Evolutionary conservation across 805 yeast genomes (phyloP).

Genomic region (Candida methanosorbosa): DNA sequence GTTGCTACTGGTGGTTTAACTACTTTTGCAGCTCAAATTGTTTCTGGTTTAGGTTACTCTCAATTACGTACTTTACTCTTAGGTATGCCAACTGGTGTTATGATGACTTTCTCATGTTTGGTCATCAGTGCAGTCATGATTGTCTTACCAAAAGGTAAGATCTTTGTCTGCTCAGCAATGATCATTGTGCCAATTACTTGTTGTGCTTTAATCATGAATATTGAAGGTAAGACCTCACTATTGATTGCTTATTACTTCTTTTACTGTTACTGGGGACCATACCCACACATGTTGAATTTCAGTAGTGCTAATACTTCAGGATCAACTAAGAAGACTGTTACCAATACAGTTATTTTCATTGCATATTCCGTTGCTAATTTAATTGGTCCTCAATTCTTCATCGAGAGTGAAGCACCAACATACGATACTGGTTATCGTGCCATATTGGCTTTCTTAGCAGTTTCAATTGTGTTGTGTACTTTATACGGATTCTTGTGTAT

Average conservation of each 20-base stretch:
- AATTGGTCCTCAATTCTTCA: constrained; percentile 58
- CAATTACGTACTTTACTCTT: constrained; percentile 10
- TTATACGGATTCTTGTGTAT: background rate
- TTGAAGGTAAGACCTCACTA: constrained; percentile 4
- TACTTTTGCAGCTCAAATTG: constrained; percentile 36
- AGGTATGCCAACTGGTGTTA: constrained; percentile 15
- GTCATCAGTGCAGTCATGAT: constrained; percentile 16
- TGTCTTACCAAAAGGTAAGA: constrained; percentile 7
- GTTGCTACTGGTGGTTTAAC: constrained; percentile 54
- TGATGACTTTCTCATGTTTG: constrained; percentile 8
- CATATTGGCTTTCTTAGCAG: constrained; percentile 30
- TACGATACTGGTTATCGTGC: constrained; percentile 50
- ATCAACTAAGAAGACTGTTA: constrained; percentile 43
- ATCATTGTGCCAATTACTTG: constrained; percentile 9
- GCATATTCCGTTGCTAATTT: constrained; percentile 50
- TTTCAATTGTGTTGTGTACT: background rate
- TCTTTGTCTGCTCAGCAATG: constrained; percentile 6
- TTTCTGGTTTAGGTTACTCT: constrained; percentile 29
- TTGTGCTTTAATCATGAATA: constrained; percentile 11
- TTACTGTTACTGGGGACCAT: constrained; percentile 15
- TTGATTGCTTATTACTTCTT: constrained; percentile 11
- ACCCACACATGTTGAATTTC: constrained; percentile 19
- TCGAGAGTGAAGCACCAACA: constrained; percentile 40
- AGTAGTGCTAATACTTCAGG: constrained; percentile 49
- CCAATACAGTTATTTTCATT: constrained; percentile 46